These are phyloP conservation scores for Crepidotus variabilis DNA, from an alignment of 768 basidiomycete species.

Conservation along the genomic window DNA sequence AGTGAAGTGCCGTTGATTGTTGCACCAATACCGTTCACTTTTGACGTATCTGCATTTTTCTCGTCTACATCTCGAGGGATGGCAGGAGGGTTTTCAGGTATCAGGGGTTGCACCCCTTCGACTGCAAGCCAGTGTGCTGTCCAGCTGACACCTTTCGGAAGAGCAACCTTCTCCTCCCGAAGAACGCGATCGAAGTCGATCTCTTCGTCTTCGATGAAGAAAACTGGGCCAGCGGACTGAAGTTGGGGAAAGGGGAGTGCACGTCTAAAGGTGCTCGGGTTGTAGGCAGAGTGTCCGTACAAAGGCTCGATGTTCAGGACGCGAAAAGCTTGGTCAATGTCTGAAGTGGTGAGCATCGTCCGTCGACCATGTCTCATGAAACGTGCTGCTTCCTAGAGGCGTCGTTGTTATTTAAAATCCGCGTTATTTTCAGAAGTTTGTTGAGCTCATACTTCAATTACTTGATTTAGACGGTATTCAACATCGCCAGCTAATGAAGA, in stretches of 20 bases:
- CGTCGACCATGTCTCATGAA: constrained; percentile 95
- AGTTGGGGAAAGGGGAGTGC: constrained; percentile 50
- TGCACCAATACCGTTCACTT: constrained; percentile 20
- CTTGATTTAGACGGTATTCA: constrained; percentile 93
- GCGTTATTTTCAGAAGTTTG: background rate
- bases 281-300: constrained; percentile 75
- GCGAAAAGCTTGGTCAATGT: constrained; percentile 91
- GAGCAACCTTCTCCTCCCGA: constrained; percentile 77
- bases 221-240: constrained; percentile 66
- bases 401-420: background rate
- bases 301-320: constrained; percentile 96
- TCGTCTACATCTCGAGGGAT: constrained; percentile 43
- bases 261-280: constrained; percentile 58
- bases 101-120: constrained; percentile 95
- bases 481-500: constrained; percentile 91
- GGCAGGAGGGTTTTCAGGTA: constrained; percentile 92
- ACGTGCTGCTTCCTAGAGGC: constrained; percentile 81
- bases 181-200: constrained; percentile 93
- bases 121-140: constrained; percentile 98
- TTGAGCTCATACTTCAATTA: constrained; percentile 67
- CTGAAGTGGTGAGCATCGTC: constrained; percentile 83
- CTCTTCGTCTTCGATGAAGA: constrained; percentile 95
- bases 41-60: constrained; percentile 22
- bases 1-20: constrained; percentile 10
- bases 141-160: constrained; percentile 82